A percentile compares a stretch with the other conserved stretches of the same genome.
These are phyloP conservation scores for Penicillium pancosmium DNA, from an alignment of 495 filamentous ascomycete species.

Conservation along the genomic window DNA sequence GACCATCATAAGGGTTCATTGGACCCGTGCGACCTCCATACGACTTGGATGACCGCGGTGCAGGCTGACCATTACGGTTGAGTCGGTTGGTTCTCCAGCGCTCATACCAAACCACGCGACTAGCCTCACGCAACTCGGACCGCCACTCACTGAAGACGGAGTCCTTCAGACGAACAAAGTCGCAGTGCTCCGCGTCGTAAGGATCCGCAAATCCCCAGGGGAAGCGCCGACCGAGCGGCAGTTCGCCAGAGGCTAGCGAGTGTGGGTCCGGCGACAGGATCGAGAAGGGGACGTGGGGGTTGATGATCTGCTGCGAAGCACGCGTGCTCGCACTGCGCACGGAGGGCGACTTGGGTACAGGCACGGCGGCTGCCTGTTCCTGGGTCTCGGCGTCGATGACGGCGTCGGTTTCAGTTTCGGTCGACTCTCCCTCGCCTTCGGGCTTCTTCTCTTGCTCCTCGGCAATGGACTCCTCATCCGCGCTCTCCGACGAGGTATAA, in stretches of 20 bases:
- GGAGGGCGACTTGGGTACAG: conserved; percentile 25
- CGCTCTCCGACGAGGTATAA: conserved; percentile 60
- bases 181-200: conserved; percentile 87
- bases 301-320: conserved; percentile 25
- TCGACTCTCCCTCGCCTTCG: neutral
- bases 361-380: conserved; percentile 5
- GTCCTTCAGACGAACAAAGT: conserved; percentile 89
- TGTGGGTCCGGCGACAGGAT: conserved; percentile 91
- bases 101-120: conserved; percentile 93
- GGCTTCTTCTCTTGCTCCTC: conserved; percentile 15
- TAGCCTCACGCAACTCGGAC: conserved; percentile 85
- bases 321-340: conserved; percentile 30
- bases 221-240: conserved; percentile 76
- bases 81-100: conserved; percentile 84
- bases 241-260: conserved; percentile 63
- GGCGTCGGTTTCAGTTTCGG: neutral
- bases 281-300: conserved; percentile 74
- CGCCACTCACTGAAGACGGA: conserved; percentile 93
- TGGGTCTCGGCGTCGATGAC: neutral
- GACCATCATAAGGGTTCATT: conserved; percentile 23
- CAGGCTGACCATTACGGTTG: conserved; percentile 41
- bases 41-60: conserved; percentile 21
- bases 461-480: conserved; percentile 45
- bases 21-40: conserved; percentile 40
- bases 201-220: conserved; percentile 98